phyloP scores from a whole-genome alignment of 345 rosid genomes.

The Camelina laxa region DNA sequence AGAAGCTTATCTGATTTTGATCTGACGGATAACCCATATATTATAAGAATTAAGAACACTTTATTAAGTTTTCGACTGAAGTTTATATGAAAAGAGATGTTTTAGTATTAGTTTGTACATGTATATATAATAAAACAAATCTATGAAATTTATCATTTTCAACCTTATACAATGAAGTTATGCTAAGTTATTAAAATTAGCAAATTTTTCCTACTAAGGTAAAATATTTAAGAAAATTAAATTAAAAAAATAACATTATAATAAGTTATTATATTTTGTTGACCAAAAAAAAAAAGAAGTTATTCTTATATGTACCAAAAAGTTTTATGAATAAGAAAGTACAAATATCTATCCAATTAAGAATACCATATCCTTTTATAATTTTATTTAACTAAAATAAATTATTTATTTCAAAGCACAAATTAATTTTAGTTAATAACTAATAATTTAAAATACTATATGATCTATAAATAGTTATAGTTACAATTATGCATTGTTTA shows the following conservation, averaged over 20 bases:
- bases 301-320: too few relatives aligned
- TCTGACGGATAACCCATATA: too few relatives aligned
- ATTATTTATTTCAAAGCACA: not conserved
- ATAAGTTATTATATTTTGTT: not conserved
- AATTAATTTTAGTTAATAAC: not conserved
- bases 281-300: too few relatives aligned
- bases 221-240: not conserved
- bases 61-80: not conserved
- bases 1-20: too few relatives aligned
- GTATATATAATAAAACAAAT: slow-evolving; percentile 19
- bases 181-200: not conserved
- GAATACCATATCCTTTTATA: too few relatives aligned
- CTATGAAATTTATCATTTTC: not conserved
- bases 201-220: not conserved
- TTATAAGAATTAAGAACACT: too few relatives aligned
- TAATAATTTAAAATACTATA: not conserved
- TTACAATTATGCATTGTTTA: not conserved
- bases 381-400: too few relatives aligned
- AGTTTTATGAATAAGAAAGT: too few relatives aligned
- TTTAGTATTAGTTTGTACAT: not conserved
- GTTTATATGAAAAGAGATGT: not conserved
- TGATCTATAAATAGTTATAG: not conserved
- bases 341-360: too few relatives aligned
- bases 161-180: slow-evolving; percentile 6
- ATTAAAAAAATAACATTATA: not conserved